phyloP scores from a whole-genome alignment of 352 stramenopile genomes.

The Pythium scleroteichum region DNA sequence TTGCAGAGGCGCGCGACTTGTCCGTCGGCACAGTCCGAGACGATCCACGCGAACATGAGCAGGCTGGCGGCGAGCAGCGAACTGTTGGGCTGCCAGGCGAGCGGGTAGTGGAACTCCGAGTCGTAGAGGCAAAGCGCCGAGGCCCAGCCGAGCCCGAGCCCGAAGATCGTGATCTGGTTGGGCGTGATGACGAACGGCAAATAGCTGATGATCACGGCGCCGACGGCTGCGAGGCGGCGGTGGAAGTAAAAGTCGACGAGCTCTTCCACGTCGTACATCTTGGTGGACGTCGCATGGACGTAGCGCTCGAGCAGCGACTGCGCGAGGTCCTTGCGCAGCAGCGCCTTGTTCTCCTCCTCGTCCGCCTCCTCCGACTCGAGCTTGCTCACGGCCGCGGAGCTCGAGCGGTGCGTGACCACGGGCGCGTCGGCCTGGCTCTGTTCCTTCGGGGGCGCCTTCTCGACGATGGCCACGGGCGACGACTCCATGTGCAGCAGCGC shows the following conservation, averaged over 20 bases:
- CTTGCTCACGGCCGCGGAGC: slow-evolving; percentile 2
- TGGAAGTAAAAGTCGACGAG: slow-evolving; percentile 87
- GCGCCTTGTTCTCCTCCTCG: slow-evolving; percentile 18
- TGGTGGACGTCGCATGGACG: slow-evolving; percentile 67
- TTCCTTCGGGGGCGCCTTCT: no score
- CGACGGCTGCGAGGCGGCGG: slow-evolving; percentile 67
- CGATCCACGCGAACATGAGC: slow-evolving; percentile 85
- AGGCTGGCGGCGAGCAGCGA: slow-evolving; percentile 54
- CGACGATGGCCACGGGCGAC: not conserved
- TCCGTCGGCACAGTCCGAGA: slow-evolving; percentile 83
- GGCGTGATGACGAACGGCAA: slow-evolving; percentile 82
- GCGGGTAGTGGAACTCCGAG: slow-evolving; percentile 75
- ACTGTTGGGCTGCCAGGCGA: slow-evolving; percentile 54
- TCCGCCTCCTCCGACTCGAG: slow-evolving; percentile 3
- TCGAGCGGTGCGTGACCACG: slow-evolving; percentile 19
- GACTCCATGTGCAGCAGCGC: slow-evolving; percentile 15
- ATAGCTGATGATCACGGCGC: slow-evolving; percentile 80
- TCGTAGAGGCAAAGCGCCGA: slow-evolving; percentile 74
- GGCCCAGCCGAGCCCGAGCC: slow-evolving; percentile 66
- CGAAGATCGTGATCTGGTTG: slow-evolving; percentile 87
- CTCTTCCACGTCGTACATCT: slow-evolving; percentile 89
- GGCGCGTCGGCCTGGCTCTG: no score
- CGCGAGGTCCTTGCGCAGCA: slow-evolving; percentile 26
- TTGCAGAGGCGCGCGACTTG: slow-evolving; percentile 84
- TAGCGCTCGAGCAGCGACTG: slow-evolving; percentile 67